phyloP scores from a whole-genome alignment of 1,284 basidiomycete genomes.

The Paramarasmius palmivorus region DNA sequence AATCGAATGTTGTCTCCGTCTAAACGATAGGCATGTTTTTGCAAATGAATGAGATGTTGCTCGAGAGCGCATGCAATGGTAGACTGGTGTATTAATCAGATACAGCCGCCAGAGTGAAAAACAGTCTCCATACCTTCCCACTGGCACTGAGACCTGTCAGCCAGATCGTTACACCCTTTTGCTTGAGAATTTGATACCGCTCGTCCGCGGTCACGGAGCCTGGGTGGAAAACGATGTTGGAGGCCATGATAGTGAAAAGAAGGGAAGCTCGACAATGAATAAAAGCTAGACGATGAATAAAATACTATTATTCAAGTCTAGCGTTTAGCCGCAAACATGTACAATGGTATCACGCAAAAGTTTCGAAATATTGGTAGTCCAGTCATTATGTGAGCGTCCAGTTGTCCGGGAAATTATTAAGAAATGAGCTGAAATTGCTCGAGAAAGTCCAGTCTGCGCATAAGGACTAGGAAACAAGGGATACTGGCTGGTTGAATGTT shows the following conservation, averaged over 20 bases:
- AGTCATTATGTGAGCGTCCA: not conserved
- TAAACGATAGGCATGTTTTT: slow-evolving; percentile 87
- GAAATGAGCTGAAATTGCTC: too few species aligned
- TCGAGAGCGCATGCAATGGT: slow-evolving; percentile 98
- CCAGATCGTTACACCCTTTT: slow-evolving; percentile 91
- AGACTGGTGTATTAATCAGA: slow-evolving; percentile 54
- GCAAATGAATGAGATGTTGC: slow-evolving; percentile 89
- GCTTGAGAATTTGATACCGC: slow-evolving; percentile 67
- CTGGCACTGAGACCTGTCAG: slow-evolving; percentile 91
- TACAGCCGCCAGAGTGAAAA: slow-evolving; percentile 1
- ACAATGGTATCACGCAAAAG: slow-evolving; percentile 5
- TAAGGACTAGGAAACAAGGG: too few species aligned
- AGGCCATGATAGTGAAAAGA: slow-evolving; percentile 55
- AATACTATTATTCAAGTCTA: not conserved
- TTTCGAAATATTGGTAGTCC: not conserved
- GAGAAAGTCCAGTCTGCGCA: too few species aligned
- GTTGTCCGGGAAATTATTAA: too few species aligned
- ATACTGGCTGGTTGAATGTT: too few species aligned
- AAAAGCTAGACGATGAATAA: not conserved
- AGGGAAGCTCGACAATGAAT: not conserved
- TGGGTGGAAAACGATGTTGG: slow-evolving; percentile 87
- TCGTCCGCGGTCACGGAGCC: slow-evolving; percentile 75
- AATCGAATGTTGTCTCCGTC: slow-evolving; percentile 98
- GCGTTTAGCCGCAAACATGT: not conserved
- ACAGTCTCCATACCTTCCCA: slow-evolving; percentile 66